Evolutionary conservation across 2,329 filamentous ascomycete genomes (phyloP).

Genomic region (Fusarium neocosmosporiellum): DNA sequence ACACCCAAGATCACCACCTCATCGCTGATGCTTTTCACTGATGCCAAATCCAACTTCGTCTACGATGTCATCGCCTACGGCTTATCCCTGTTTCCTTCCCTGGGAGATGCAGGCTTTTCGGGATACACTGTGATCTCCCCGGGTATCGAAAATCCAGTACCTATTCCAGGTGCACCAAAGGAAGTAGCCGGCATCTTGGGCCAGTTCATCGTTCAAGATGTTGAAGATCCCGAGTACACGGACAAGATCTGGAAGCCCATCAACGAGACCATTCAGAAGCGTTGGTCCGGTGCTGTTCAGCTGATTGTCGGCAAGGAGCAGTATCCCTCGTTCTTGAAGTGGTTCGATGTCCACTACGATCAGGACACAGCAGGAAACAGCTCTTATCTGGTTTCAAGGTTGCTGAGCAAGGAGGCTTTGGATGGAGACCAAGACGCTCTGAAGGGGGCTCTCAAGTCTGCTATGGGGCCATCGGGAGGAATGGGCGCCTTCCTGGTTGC

Average conservation of each 20-base stretch:
- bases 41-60: slow-evolving; percentile 49
- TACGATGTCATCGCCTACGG: slow-evolving; percentile 61
- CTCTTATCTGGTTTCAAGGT: slow-evolving; percentile 54
- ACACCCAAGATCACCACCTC: slow-evolving; percentile 49
- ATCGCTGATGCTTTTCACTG: slow-evolving; percentile 36
- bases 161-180: slow-evolving; percentile 47
- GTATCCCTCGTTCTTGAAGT: slow-evolving; percentile 52
- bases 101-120: slow-evolving; percentile 63
- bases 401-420: slow-evolving; percentile 54
- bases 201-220: slow-evolving; percentile 51
- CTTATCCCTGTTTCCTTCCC: slow-evolving; percentile 56
- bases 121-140: slow-evolving; percentile 57
- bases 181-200: slow-evolving; percentile 52
- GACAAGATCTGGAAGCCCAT: slow-evolving; percentile 48
- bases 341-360: slow-evolving; percentile 53
- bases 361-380: slow-evolving; percentile 49
- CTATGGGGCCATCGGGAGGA: slow-evolving; percentile 41
- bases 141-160: slow-evolving; percentile 49
- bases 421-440: slow-evolving; percentile 40
- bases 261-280: slow-evolving; percentile 51
- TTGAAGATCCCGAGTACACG: slow-evolving; percentile 42
- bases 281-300: slow-evolving; percentile 47
- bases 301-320: slow-evolving; percentile 27
- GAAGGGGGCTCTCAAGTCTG: slow-evolving; percentile 51
- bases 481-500: slow-evolving; percentile 55